Percentiles rank a stretch among this genome's conserved stretches.
These are phyloP conservation scores for Agapanthus africanus DNA, from an alignment of 106 monocot genomes.

Conservation along the genomic window DNA sequence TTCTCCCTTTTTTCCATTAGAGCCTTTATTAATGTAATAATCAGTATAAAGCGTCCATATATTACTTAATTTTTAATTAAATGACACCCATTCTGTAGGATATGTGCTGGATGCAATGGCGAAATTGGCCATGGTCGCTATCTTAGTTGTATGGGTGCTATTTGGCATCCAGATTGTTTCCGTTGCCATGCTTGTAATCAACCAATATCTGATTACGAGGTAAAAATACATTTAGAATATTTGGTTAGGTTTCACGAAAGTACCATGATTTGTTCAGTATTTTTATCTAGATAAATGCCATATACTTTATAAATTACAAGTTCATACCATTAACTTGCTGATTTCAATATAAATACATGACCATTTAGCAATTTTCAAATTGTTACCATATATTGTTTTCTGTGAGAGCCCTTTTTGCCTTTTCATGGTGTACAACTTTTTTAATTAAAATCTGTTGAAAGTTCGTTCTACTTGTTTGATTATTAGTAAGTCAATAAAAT, in stretches of 20 bases:
- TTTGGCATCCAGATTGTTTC: conserved; percentile 92
- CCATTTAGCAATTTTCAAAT: too few species aligned
- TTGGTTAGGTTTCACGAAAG: too few species aligned
- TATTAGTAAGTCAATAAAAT: too few species aligned
- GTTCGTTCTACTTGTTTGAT: too few species aligned
- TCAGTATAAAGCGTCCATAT: neutral
- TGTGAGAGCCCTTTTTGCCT: too few species aligned
- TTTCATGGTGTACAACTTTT: too few species aligned
- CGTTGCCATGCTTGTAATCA: conserved; percentile 68
- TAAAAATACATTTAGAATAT: conserved; percentile 11
- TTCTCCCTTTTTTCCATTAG: neutral
- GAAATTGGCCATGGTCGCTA: conserved; percentile 75
- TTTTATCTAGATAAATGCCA: too few species aligned
- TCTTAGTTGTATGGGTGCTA: conserved; percentile 70
- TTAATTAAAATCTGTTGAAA: too few species aligned
- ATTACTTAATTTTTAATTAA: neutral
- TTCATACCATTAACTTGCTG: too few species aligned
- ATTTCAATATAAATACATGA: too few species aligned
- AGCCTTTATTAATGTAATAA: neutral
- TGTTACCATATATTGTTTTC: too few species aligned
- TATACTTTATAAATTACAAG: neutral
- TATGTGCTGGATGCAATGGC: conserved; percentile 79
- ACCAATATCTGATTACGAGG: conserved; percentile 80
- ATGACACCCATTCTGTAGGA: conserved; percentile 26
- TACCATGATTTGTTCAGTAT: too few species aligned